phyloP scores from a whole-genome alignment of 2,329 filamentous ascomycete genomes.

The Stagonosporopsis rhizophila region DNA sequence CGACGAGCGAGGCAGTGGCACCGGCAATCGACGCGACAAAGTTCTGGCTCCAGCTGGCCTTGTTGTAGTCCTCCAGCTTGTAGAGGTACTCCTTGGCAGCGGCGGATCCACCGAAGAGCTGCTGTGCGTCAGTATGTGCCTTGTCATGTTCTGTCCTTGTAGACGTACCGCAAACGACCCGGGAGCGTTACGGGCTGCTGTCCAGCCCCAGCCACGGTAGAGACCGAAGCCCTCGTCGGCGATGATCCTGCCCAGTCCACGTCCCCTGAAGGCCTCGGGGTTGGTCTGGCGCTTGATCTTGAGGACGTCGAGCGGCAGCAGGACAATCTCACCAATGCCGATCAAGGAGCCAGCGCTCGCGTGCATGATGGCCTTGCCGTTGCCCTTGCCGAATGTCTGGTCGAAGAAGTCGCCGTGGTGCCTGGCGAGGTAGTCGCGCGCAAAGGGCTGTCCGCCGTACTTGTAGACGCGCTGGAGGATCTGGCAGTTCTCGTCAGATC shows the following conservation, averaged over 20 bases:
- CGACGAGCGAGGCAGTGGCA: conserved; percentile 91
- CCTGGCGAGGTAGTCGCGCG: conserved; percentile 82
- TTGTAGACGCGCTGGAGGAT: conserved; percentile 97
- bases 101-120: conserved; percentile 96
- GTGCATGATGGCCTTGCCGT: conserved; percentile 97
- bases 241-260: conserved; percentile 88
- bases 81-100: conserved; percentile 98
- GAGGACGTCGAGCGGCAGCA: conserved; percentile 92
- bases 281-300: conserved; percentile 99
- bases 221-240: conserved; percentile 93
- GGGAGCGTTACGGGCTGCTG: conserved; percentile 93
- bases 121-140: conserved; percentile 29
- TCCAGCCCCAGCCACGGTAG: conserved; percentile 97
- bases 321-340: conserved; percentile 95
- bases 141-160: background rate
- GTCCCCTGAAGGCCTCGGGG: conserved; percentile 94
- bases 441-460: conserved; percentile 96
- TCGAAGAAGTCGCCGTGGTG: conserved; percentile 88
- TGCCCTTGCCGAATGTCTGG: conserved; percentile 90
- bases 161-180: conserved; percentile 89
- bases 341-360: conserved; percentile 94
- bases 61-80: conserved; percentile 91
- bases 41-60: conserved; percentile 92
- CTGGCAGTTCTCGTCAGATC: conserved; percentile 48
- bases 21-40: conserved; percentile 95